Base-by-base conservation (phyloP, 768 basidiomycete species). In the Royoungia palumana region DNA sequence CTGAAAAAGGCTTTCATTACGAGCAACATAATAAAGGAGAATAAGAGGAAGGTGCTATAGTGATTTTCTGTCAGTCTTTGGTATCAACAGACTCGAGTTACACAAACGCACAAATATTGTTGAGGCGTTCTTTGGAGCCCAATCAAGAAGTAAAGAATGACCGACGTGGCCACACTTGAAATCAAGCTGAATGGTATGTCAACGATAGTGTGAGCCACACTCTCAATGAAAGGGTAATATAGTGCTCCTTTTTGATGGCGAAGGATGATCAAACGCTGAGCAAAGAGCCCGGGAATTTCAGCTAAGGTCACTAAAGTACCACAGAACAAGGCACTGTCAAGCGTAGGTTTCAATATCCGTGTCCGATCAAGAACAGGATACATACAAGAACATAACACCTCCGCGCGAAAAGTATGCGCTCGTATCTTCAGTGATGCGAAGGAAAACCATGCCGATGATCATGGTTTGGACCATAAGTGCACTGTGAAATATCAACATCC, bases 1-100 rank as follows among this genome's bases (percentile, higher is more conserved):
- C 89, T 75, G 76, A 89, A 93, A 75, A 81, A 90, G 0, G 79
- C 77, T 60, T 83, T 85, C 81, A 91, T 85, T 7, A 80, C 71
- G 27, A 88, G 44, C 20, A 81, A 75, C 56, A 81, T 73, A 4
- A 71, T 64, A 45, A 80, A 72, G 6, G 78, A 49, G 55, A 81
- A 75, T 25, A 66, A 12, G 0, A 28, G 12, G 28, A 28, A 28
- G 11, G 28, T 28, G 28, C 28, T 28, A 5, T 1, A 28, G 28
- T 3, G 28, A 28, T 28, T 3, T 25, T 8, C 4, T 5, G 10
- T 28, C 2, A 28, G 28, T 13, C 12, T 3, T 6, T 28, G 28
- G 6, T 6, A 6, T 28, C 28, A 2, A 28, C 28, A 6, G 6
- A 28, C 13, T 5, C 4, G 5, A 28, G 11, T 28, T 4, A 28